Base-by-base conservation (phyloP, 2,329 filamentous ascomycete species). In the Colletotrichum australisinense region DNA sequence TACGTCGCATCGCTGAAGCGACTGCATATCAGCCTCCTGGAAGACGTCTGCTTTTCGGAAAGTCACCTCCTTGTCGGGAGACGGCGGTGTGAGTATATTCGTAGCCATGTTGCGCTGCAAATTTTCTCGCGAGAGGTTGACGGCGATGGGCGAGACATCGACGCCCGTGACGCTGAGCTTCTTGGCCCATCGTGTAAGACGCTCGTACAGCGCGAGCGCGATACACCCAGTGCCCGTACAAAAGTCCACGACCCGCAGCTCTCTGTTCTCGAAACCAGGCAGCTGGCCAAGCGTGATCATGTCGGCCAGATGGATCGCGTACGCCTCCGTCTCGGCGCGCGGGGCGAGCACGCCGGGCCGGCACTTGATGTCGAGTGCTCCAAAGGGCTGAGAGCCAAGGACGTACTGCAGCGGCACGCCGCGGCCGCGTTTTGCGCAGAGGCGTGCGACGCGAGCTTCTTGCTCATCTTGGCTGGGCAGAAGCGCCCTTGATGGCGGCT, bases 151-250 rank as follows among this genome's bases (percentile, higher is more conserved):
- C 1, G 94, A 95, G 32, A 97, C 86, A 79, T 98, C 96, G 22
- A 97, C 81, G 4, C 94, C 96, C 0, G 87, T 78, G n/a, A 94
- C 84, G 4, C 84, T 81, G 8, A 94, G 76, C 0, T 76, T 62
- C 1, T 80, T 77, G 63, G 85, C 81, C 24, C 81, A 78, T 78
- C 79, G 71, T 22, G 82, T 82, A 49, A 95, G 87, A 11, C 92
- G 86, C 46, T 91, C 86, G 74, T 93, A 90, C 7, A 98, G 86
- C 3, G 94, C 88, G 9, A 98, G 88, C 0, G 95, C 89, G 75
- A 98, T 97, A 83, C 96, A 98, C 5, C 97, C 97, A 5, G 94
- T 94, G 11, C 97, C 97, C 0, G 95, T 95, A 82, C 97, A 98
- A 35, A 98, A 86, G 81, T 99, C 97, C 9, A 98, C 82, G 53